A percentile compares a stretch with the other conserved stretches of the same genome.
phyloP scores from a whole-genome alignment of 345 rosid genomes.

The Lepidium sativum region DNA sequence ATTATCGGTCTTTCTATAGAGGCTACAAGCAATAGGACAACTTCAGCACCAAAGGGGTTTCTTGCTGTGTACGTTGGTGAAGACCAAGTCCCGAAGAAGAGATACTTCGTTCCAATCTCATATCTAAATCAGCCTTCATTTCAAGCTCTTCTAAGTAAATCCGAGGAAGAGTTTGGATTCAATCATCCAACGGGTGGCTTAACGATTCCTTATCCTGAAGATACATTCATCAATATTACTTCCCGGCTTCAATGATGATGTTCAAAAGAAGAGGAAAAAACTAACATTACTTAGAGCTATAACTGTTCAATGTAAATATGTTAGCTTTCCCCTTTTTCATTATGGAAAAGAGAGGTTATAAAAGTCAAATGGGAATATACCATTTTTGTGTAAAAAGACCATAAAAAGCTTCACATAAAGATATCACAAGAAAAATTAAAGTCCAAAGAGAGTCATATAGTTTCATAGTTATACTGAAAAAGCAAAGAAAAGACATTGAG shows the following conservation, averaged over 20 bases:
- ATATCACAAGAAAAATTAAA: neutral
- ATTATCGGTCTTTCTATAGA: conserved; percentile 11
- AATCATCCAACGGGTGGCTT: conserved; percentile 46
- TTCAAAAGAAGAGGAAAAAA: neutral
- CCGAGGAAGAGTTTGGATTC: conserved; percentile 45
- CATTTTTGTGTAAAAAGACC: neutral
- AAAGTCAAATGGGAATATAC: neutral
- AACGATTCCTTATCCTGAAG: conserved; percentile 44
- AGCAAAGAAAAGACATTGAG: neutral
- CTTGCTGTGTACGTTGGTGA: conserved; percentile 45
- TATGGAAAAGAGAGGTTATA: neutral
- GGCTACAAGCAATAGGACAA: neutral
- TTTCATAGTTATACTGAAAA: neutral
- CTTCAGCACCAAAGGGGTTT: conserved; percentile 25
- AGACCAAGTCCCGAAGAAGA: conserved; percentile 21
- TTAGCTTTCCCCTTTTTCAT: neutral
- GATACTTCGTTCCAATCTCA: conserved; percentile 37
- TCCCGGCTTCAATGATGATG: conserved; percentile 20
- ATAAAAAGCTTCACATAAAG: neutral
- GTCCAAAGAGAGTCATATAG: neutral
- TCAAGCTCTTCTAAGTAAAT: conserved; percentile 30
- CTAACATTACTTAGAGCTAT: neutral
- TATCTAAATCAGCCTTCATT: conserved; percentile 32
- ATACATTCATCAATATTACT: conserved; percentile 30
- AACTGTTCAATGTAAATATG: neutral